Evolutionary conservation across 2,329 filamentous ascomycete species (phyloP), one percentile per base, ranked within the genome.

Genomic region (Cercospora sojina): DNA sequence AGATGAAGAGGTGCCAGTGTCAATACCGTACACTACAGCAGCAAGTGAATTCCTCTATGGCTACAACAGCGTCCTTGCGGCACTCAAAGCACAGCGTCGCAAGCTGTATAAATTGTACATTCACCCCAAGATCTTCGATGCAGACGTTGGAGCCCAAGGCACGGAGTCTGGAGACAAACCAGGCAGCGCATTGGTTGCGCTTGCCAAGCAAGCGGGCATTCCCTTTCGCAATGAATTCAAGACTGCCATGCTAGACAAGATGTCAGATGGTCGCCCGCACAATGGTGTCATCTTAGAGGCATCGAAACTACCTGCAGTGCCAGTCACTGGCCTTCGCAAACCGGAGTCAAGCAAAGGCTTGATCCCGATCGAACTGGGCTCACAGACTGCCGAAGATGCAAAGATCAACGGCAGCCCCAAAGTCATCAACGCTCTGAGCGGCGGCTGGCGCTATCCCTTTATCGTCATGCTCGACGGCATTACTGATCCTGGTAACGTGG

Each of bases 21-120:
- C 80, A 6, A 83, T 91, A 18, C 87, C 88, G 1, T 89, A 94
- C 75, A 92, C 91, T 0, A 96, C 92, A 0, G 90, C 94, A 0
- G 91, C 92, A 5, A 97, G 93, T 0, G 90, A 97, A 68, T 98
- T 97, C 73, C 83, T 99, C 2, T 98, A 96, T 76, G 95, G 95
- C 5, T 87, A 86, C 53, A 91, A 90, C 2, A 88, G 91, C 1
- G 92, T 98, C 23, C 85, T 90, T 69, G 91, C 93, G 20, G 93
- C 93, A 0, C 81, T 99, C 20, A 87, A 85, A 70, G 86, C 87
- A 53, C 83, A 83, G 10, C 84, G 87, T 35, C 88, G 95, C 65
- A 88, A 91, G 74, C 80, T 96, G 2, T 96, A 97, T 81, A 91
- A 88, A 63, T 84, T 99, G 3, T 97, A 98, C 77, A 82, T 97